A percentile compares a stretch with the other conserved stretches of the same genome.
Evolutionary conservation across 148 eudicot species (phyloP).

Genomic region (Camellia granthamiana): DNA sequence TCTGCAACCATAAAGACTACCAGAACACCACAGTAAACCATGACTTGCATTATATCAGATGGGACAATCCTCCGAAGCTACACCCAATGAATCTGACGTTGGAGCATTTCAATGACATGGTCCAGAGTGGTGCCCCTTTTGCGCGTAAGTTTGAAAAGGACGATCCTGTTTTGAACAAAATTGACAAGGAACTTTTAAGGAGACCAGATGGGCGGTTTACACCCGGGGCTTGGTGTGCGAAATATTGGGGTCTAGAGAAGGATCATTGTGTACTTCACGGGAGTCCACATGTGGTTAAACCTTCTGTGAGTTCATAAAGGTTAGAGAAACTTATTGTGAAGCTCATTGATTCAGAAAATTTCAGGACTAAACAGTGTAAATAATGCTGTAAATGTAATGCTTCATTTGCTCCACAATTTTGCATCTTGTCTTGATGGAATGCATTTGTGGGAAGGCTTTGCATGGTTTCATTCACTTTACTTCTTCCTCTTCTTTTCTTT

Average conservation of each 20-base stretch:
- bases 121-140: constrained; percentile 78
- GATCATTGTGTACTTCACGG: constrained; percentile 62
- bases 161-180: constrained; percentile 68
- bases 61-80: constrained; percentile 65
- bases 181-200: constrained; percentile 61
- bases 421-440: not conserved
- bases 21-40: constrained; percentile 93
- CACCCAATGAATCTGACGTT: constrained; percentile 61
- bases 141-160: constrained; percentile 55
- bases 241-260: constrained; percentile 30
- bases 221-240: constrained; percentile 71
- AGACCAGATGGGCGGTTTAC: constrained; percentile 45
- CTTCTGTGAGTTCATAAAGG: constrained; percentile 60
- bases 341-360: constrained; percentile 72
- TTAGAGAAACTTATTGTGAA: constrained; percentile 60
- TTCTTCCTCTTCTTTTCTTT: no score
- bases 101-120: constrained; percentile 62
- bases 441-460: no score
- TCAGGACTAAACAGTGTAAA: constrained; percentile 80
- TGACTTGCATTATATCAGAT: constrained; percentile 57
- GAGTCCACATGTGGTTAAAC: constrained; percentile 55
- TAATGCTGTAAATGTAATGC: constrained; percentile 20
- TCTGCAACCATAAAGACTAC: constrained; percentile 87
- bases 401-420: not conserved
- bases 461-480: no score